Evolutionary conservation across 2,329 filamentous ascomycete species (phyloP).

Genomic region (Xylariomycetidae sp.): DNA sequence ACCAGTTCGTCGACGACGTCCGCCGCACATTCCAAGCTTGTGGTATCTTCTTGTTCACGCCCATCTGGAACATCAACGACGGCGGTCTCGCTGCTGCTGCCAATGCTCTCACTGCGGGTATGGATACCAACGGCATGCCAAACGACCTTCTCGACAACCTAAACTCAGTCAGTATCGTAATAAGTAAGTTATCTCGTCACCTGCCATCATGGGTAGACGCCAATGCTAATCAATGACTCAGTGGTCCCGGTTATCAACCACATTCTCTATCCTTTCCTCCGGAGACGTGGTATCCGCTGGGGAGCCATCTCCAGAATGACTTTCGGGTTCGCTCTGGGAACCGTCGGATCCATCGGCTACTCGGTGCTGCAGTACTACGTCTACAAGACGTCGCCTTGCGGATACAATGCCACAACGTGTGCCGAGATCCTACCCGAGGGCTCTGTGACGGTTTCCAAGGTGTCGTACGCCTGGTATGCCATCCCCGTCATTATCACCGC

Average conservation of each 20-base stretch:
- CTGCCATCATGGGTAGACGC: not conserved
- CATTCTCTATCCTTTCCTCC: constrained; percentile 36
- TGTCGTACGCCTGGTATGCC: constrained; percentile 22
- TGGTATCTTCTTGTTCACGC: constrained; percentile 44
- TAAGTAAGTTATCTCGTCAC: constrained; percentile 18
- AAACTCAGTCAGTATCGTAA: constrained; percentile 37
- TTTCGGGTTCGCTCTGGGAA: constrained; percentile 39
- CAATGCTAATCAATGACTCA: no score
- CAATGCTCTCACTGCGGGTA: constrained; percentile 34
- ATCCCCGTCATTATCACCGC: constrained; percentile 48
- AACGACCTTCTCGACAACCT: constrained; percentile 41
- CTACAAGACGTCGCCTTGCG: constrained; percentile 25
- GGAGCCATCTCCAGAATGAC: constrained; percentile 41
- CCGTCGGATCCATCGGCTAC: constrained; percentile 30
- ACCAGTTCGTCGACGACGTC: constrained; percentile 59
- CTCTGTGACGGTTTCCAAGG: constrained; percentile 16
- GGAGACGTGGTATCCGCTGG: constrained; percentile 32
- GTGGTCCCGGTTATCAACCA: constrained; percentile 36
- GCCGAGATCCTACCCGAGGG: constrained; percentile 21
- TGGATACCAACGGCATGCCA: constrained; percentile 37
- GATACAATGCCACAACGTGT: constrained; percentile 25
- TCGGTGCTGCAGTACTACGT: constrained; percentile 24
- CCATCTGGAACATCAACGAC: constrained; percentile 28
- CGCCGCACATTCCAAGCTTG: constrained; percentile 49
- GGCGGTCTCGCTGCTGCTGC: constrained; percentile 39